A percentile compares a stretch with the other conserved stretches of the same genome.
These are phyloP conservation scores for Lotmaria passim DNA, from an alignment of 208 protist species.

Conservation along the genomic window DNA sequence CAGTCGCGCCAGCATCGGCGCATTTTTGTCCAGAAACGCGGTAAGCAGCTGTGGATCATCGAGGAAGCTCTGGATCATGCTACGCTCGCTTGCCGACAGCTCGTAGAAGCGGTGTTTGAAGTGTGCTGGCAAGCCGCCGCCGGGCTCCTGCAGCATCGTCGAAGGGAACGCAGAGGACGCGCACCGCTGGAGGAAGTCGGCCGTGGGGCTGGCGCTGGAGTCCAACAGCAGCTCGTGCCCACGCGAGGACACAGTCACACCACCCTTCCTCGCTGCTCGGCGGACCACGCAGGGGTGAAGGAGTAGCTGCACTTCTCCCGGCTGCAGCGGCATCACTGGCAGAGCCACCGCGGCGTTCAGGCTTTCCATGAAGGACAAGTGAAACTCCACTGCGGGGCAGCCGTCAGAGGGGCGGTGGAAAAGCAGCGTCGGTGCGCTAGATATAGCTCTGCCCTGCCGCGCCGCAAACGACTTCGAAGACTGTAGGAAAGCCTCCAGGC, in stretches of 20 bases:
- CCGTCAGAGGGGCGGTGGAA: conserved; percentile 51
- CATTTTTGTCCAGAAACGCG: conserved; percentile 49
- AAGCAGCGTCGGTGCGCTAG: conserved; percentile 34
- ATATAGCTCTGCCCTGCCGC: conserved; percentile 15
- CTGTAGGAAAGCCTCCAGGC: conserved; percentile 37
- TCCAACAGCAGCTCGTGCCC: conserved; percentile 49
- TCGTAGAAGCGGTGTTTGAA: conserved; percentile 14
- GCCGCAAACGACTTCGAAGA: conserved; percentile 7
- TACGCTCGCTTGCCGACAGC: conserved; percentile 17
- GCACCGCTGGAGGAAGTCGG: conserved; percentile 28
- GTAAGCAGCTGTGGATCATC: conserved; percentile 8
- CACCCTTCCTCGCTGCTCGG: neutral
- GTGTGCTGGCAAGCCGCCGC: conserved; percentile 4
- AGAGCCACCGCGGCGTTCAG: conserved; percentile 27
- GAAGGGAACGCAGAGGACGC: neutral
- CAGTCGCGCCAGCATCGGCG: conserved; percentile 45
- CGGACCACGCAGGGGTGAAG: conserved; percentile 11
- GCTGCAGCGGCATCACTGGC: conserved; percentile 51
- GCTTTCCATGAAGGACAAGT: neutral
- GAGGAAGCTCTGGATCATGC: conserved; percentile 19
- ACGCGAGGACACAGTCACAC: conserved; percentile 1
- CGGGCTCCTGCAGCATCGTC: conserved; percentile 13
- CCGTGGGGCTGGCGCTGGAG: conserved; percentile 34
- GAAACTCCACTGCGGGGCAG: conserved; percentile 26
- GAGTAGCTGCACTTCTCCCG: conserved; percentile 49